Evolutionary conservation across 129 eudicot species (phyloP).

Genomic region (Apium graveolens): DNA sequence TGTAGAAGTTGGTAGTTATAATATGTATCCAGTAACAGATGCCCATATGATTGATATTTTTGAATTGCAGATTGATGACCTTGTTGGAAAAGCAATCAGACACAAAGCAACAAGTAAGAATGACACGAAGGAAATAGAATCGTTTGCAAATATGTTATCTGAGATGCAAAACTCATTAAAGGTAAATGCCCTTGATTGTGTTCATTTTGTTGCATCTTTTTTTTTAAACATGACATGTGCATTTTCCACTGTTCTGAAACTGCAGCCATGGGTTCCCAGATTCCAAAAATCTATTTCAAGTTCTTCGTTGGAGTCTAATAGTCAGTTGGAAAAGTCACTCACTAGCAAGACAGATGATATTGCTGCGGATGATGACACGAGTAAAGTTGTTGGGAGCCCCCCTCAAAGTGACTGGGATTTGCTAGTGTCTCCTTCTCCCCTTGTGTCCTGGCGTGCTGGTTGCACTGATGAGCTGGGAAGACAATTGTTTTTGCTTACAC

Average conservation of each 20-base stretch:
- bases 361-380: slow-evolving; percentile 17
- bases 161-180: slow-evolving; percentile 60
- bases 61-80: slow-evolving; percentile 77
- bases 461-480: slow-evolving; percentile 49
- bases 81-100: slow-evolving; percentile 70
- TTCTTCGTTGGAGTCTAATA: slow-evolving; percentile 21
- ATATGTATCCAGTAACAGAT: neutral
- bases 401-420: slow-evolving; percentile 34
- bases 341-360: slow-evolving; percentile 21
- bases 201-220: neutral
- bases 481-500: slow-evolving; percentile 78
- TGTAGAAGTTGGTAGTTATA: neutral
- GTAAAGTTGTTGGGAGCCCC: slow-evolving; percentile 38
- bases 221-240: slow-evolving; percentile 7
- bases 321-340: slow-evolving; percentile 28
- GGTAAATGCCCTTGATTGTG: slow-evolving; percentile 34
- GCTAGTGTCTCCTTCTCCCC: slow-evolving; percentile 89
- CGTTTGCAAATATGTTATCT: slow-evolving; percentile 47
- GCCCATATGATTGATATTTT: neutral
- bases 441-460: slow-evolving; percentile 88
- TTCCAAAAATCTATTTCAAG: slow-evolving; percentile 43
- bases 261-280: slow-evolving; percentile 85
- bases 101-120: slow-evolving; percentile 33
- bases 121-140: slow-evolving; percentile 51
- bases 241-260: slow-evolving; percentile 1